Conservation (phyloP, 495 filamentous ascomycete genomes). For the Neurospora tetraspora region DNA sequence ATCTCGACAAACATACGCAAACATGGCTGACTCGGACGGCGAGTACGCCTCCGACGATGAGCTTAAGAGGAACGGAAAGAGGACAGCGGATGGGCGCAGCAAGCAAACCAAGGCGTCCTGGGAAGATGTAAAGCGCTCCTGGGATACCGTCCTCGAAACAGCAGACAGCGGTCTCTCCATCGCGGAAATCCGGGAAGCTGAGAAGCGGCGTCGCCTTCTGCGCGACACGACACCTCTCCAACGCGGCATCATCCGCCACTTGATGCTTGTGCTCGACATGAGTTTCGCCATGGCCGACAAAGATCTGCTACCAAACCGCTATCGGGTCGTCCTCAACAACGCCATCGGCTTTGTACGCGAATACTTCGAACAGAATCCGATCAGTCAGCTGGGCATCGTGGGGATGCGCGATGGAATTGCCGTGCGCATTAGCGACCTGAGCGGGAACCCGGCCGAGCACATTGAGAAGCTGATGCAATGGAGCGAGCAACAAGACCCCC, state of each 20-base stretch:
- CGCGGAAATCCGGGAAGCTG: conserved; percentile 30
- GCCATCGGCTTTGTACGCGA: conserved; percentile 82
- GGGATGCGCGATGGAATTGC: conserved; percentile 89
- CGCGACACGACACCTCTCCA: conserved; percentile 91
- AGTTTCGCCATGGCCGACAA: conserved; percentile 92
- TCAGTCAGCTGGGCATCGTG: conserved; percentile 84
- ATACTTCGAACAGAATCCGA: conserved; percentile 99
- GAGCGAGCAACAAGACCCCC: conserved; percentile 66
- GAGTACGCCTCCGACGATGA: conserved; percentile 88
- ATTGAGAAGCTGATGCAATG: conserved; percentile 60
- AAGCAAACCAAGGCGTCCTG: conserved; percentile 28
- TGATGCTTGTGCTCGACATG: conserved; percentile 87
- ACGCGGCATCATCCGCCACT: conserved; percentile 89
- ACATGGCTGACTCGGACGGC: conserved; percentile 69
- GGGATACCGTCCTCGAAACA: conserved; percentile 35
- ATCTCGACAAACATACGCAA: neutral
- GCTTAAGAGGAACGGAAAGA: conserved; percentile 26
- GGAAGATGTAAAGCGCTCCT: conserved; percentile 39
- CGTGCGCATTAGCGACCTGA: conserved; percentile 74
- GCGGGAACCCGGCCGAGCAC: conserved; percentile 84
- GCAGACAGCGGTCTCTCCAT: conserved; percentile 31
- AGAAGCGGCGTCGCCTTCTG: conserved; percentile 48
- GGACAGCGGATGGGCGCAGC: conserved; percentile 16
- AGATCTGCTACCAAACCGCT: conserved; percentile 79
- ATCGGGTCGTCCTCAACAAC: conserved; percentile 72